phyloP scores from a whole-genome alignment of 176 grass and related monocot species.

The Avena atlantica region DNA sequence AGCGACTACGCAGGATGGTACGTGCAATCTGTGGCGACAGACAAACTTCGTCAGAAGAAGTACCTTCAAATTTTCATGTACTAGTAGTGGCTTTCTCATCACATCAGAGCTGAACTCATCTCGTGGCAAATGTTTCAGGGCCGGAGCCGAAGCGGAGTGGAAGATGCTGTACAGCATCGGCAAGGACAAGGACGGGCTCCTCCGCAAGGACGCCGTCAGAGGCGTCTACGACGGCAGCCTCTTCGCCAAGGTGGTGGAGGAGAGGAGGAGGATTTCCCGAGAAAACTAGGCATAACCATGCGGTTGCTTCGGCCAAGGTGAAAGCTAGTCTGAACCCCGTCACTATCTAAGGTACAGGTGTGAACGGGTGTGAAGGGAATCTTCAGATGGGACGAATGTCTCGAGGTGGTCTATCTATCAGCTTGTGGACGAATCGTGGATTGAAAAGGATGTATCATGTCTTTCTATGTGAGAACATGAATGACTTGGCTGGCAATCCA shows the following conservation, averaged over 20 bases:
- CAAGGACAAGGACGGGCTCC: constrained; percentile 85
- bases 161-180: constrained; percentile 54
- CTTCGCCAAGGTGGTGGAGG: constrained; percentile 61
- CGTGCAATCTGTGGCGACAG: not conserved
- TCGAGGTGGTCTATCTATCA: not conserved
- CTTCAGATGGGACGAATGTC: constrained; percentile 11
- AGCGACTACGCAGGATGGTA: constrained; percentile 66
- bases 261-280: not conserved
- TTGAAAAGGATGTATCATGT: not conserved
- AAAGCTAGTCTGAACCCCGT: not conserved
- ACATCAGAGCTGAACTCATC: not conserved
- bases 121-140: constrained; percentile 33
- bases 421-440: too few species aligned
- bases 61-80: not conserved
- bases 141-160: constrained; percentile 62
- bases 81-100: not conserved
- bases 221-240: constrained; percentile 74
- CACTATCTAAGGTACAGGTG: not conserved
- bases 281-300: constrained; percentile 29
- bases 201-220: constrained; percentile 59
- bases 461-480: not conserved
- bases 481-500: not conserved
- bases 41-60: too few species aligned
- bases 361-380: constrained; percentile 37
- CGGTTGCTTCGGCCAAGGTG: not conserved